A percentile compares a stretch with the other conserved stretches of the same genome.
These are phyloP conservation scores for Abrus precatorius DNA, from an alignment of 306 rosid genomes.

Conservation along the genomic window DNA sequence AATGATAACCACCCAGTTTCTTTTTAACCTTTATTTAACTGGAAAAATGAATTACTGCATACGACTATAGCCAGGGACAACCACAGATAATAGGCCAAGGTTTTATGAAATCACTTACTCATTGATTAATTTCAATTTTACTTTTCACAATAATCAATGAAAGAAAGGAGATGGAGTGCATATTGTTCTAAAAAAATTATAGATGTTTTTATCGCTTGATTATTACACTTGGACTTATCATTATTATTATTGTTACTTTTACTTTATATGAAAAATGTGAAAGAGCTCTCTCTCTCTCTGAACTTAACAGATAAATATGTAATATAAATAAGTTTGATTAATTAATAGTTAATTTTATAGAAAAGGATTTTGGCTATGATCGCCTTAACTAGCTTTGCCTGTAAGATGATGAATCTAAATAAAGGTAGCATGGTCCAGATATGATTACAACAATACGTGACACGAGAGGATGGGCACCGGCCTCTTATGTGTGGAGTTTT, in stretches of 20 bases:
- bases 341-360: not conserved
- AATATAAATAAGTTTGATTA: not conserved
- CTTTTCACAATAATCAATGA: not conserved
- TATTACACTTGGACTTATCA: not conserved
- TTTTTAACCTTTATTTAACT: not conserved
- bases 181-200: not conserved
- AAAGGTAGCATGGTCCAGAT: constrained; percentile 45
- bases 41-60: not conserved
- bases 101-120: not conserved
- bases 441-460: constrained; percentile 1
- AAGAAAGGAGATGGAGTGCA: not conserved
- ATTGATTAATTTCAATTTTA: not conserved
- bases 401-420: constrained; percentile 13
- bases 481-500: not conserved
- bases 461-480: constrained; percentile 42
- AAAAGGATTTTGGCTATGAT: not conserved
- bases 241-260: not conserved
- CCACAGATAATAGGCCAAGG: not conserved
- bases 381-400: constrained; percentile 1
- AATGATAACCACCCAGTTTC: constrained; percentile 2
- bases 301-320: not conserved
- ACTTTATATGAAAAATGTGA: not conserved
- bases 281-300: not conserved
- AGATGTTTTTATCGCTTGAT: constrained; percentile 2
- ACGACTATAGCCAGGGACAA: constrained; percentile 9